These are phyloP conservation scores for Rhodotorula sp. DNA, from an alignment of 1,284 basidiomycete species.

Conservation along the genomic window DNA sequence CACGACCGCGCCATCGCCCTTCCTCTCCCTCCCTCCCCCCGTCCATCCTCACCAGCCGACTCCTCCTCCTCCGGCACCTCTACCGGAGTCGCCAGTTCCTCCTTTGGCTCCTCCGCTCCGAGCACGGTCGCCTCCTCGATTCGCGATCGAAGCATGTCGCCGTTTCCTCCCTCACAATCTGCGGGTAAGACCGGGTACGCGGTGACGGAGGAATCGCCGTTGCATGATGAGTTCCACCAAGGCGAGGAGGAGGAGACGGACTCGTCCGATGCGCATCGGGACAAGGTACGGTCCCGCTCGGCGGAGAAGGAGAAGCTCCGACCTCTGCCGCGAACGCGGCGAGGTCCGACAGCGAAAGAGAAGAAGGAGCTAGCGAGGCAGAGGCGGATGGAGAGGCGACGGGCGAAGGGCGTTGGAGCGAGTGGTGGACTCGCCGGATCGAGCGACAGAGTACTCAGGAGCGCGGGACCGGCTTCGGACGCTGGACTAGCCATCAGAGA, in stretches of 20 bases:
- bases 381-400: constrained; percentile 16
- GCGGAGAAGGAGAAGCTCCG: too few relatives aligned
- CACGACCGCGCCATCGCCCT: constrained; percentile 2
- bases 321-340: background rate
- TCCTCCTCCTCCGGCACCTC: background rate
- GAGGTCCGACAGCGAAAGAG: constrained; percentile 19
- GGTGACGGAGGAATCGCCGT: background rate
- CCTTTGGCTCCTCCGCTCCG: background rate
- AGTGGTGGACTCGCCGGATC: background rate
- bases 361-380: constrained; percentile 22
- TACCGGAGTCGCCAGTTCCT: constrained; percentile 12
- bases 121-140: background rate
- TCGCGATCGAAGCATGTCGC: background rate
- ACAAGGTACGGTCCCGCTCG: background rate
- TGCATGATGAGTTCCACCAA: background rate
- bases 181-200: background rate
- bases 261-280: background rate
- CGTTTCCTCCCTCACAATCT: background rate
- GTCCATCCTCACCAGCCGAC: background rate
- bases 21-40: background rate
- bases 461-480: background rate
- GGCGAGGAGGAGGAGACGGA: background rate
- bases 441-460: background rate
- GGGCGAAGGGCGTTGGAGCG: background rate
- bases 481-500: constrained; percentile 8